Evolutionary conservation across 768 basidiomycete genomes (phyloP).

Genomic region (Rhizopogon rudus): DNA sequence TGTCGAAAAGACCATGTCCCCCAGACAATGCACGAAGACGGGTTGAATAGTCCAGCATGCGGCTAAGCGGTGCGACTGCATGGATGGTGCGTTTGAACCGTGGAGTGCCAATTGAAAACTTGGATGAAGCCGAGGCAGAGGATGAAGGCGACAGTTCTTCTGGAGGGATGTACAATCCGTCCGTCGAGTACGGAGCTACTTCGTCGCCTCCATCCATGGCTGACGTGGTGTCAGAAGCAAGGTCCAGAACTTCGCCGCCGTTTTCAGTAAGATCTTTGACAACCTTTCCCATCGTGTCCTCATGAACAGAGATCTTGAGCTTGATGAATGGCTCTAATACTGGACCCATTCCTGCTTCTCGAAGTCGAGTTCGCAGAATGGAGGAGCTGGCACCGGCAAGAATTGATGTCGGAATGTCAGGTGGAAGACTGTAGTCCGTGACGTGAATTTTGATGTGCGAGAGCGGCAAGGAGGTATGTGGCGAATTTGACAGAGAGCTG

Average conservation of each 20-base stretch:
- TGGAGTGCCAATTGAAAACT: slow-evolving; percentile 27
- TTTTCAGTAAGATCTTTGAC: slow-evolving; percentile 83
- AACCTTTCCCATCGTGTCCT: slow-evolving; percentile 68
- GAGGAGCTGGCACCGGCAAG: slow-evolving; percentile 61
- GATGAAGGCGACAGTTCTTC: slow-evolving; percentile 72
- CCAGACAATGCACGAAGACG: slow-evolving; percentile 77
- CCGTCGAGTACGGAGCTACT: slow-evolving; percentile 41
- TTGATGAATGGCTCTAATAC: slow-evolving; percentile 76
- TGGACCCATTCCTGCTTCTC: slow-evolving; percentile 61
- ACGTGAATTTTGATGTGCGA: slow-evolving; percentile 61
- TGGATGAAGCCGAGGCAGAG: slow-evolving; percentile 21
- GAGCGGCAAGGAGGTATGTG: slow-evolving; percentile 68
- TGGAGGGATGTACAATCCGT: slow-evolving; percentile 74
- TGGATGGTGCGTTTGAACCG: slow-evolving; percentile 59
- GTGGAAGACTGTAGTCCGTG: slow-evolving; percentile 36
- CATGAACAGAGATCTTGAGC: slow-evolving; percentile 63
- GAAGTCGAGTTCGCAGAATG: slow-evolving; percentile 58
- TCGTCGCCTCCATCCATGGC: slow-evolving; percentile 34
- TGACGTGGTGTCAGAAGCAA: slow-evolving; percentile 41
- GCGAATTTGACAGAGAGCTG: slow-evolving; percentile 71
- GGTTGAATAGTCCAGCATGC: slow-evolving; percentile 76
- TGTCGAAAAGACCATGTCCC: slow-evolving; percentile 79
- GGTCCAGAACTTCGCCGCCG: slow-evolving; percentile 72
- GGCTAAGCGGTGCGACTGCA: slow-evolving; percentile 73
- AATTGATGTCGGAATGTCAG: slow-evolving; percentile 41